Evolutionary conservation across 2,329 filamentous ascomycete genomes (phyloP).

Genomic region (Nannizzia gypsea): DNA sequence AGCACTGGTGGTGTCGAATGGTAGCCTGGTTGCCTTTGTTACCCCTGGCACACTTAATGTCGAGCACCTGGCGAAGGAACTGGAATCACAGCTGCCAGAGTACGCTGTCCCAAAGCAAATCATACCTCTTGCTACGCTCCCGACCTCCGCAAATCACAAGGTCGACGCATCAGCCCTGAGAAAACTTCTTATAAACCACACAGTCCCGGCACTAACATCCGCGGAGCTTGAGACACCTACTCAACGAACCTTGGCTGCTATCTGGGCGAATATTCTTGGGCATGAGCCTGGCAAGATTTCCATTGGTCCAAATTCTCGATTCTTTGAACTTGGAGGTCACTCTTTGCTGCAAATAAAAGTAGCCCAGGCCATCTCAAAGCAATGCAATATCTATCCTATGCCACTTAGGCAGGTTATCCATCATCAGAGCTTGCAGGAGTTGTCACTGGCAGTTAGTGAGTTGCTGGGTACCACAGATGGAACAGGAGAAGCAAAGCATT

Average conservation of each 20-base stretch:
- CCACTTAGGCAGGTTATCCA: neutral
- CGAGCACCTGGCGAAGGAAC: neutral
- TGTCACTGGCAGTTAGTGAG: neutral
- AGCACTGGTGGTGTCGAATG: neutral
- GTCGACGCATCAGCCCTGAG: neutral
- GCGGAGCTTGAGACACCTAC: neutral
- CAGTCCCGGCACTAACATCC: neutral
- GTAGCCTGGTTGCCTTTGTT: neutral
- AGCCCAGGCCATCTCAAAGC: conserved; percentile 9
- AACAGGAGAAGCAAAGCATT: neutral
- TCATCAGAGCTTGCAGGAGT: neutral
- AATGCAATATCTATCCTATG: conserved; percentile 5
- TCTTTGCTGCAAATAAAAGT: conserved; percentile 14
- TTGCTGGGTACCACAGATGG: neutral
- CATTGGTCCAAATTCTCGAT: conserved; percentile 7
- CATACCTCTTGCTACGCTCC: neutral
- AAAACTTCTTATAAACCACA: neutral
- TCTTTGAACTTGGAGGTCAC: conserved; percentile 13
- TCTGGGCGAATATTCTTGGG: neutral
- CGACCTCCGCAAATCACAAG: neutral
- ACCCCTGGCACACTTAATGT: neutral
- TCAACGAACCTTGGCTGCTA: neutral
- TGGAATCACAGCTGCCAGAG: neutral
- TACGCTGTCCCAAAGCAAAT: neutral
- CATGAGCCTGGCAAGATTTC: neutral